phyloP scores from a whole-genome alignment of 495 filamentous ascomycete genomes.

The Achaetomiella virescens region DNA sequence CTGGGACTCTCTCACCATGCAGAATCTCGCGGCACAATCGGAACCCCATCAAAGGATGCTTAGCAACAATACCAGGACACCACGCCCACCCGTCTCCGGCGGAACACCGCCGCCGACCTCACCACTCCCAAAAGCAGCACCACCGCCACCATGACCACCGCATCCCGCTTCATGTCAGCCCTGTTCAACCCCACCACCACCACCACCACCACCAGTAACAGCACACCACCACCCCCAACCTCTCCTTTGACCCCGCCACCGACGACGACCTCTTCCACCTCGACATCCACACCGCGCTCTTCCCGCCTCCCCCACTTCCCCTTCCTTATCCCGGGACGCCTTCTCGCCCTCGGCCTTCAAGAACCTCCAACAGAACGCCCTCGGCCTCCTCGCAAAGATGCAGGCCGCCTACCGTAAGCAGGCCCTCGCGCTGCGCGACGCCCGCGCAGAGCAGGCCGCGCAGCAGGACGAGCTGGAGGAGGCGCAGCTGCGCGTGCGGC shows the following conservation, averaged over 20 bases:
- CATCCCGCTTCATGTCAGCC: constrained; percentile 42
- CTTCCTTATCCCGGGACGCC: constrained; percentile 36
- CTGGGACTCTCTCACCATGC: constrained; percentile 13
- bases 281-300: constrained; percentile 58
- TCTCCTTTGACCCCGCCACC: constrained; percentile 2
- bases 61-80: constrained; percentile 21
- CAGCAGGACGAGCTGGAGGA: constrained; percentile 69
- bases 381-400: constrained; percentile 55
- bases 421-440: constrained; percentile 52
- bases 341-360: constrained; percentile 64
- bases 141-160: constrained; percentile 21
- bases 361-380: constrained; percentile 61
- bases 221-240: constrained; percentile 6
- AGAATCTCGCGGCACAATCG: background rate
- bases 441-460: constrained; percentile 56
- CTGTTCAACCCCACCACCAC: constrained; percentile 31
- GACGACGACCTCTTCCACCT: constrained; percentile 46
- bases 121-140: constrained; percentile 33
- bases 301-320: constrained; percentile 38
- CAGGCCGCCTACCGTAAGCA: constrained; percentile 67
- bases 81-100: constrained; percentile 29
- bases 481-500: constrained; percentile 56
- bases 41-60: background rate
- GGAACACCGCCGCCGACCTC: constrained; percentile 13
- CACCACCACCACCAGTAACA: constrained; percentile 9